Conservation (phyloP, 768 basidiomycete species). For the Kwoniella dejecticola region DNA sequence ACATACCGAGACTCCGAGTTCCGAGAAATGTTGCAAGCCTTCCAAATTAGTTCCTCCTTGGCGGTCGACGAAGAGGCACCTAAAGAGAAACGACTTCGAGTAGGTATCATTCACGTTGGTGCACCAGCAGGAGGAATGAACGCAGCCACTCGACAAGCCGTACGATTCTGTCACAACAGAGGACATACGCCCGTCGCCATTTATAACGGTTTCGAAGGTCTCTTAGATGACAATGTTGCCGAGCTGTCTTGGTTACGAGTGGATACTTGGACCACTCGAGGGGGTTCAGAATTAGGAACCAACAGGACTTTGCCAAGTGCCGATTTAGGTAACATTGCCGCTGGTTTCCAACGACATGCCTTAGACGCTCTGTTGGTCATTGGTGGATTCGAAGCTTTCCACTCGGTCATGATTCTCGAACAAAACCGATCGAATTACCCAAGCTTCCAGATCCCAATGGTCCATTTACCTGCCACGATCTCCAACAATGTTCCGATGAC, state of each 20-base stretch:
- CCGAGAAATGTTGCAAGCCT: constrained; percentile 80
- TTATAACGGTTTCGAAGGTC: constrained; percentile 93
- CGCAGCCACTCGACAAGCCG: constrained; percentile 91
- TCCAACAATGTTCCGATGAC: constrained; percentile 98
- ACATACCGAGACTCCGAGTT: constrained; percentile 90
- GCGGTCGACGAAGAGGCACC: constrained; percentile 64
- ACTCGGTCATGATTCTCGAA: constrained; percentile 73
- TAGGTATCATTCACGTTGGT: constrained; percentile 67
- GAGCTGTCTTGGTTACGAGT: constrained; percentile 95
- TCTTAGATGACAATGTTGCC: constrained; percentile 82
- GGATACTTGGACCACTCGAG: constrained; percentile 92
- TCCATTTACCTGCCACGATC: constrained; percentile 92
- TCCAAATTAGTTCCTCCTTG: constrained; percentile 70
- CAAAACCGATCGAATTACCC: constrained; percentile 80
- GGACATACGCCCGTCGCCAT: constrained; percentile 91
- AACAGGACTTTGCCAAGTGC: constrained; percentile 83
- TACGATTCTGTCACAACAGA: constrained; percentile 86
- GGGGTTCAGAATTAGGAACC: constrained; percentile 96
- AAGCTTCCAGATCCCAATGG: constrained; percentile 92
- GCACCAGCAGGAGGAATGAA: constrained; percentile 99
- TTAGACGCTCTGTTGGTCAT: constrained; percentile 82
- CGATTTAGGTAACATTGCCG: constrained; percentile 84
- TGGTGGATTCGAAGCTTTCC: constrained; percentile 96
- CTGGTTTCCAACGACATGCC: constrained; percentile 83
- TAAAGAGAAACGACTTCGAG: constrained; percentile 54